These are phyloP conservation scores for Candida parachauliodes DNA, from an alignment of 805 yeast genomes.

Conservation along the genomic window DNA sequence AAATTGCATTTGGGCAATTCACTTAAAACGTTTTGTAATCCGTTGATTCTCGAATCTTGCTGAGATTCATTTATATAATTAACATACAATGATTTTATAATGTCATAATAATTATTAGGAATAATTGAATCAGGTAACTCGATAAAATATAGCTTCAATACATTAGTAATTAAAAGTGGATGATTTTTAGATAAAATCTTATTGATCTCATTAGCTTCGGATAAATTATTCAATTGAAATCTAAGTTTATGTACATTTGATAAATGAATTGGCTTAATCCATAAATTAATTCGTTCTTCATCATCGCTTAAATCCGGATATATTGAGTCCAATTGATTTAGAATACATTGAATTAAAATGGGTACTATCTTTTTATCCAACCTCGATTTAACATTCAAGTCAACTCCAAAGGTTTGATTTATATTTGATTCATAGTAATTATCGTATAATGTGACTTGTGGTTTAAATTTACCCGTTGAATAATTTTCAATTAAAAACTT, in stretches of 20 bases:
- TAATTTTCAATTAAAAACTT: conserved; percentile 62
- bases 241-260: conserved; percentile 60
- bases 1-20: conserved; percentile 68
- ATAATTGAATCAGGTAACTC: conserved; percentile 79
- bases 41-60: conserved; percentile 47
- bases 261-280: conserved; percentile 67
- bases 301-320: conserved; percentile 73
- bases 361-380: conserved; percentile 75
- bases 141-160: conserved; percentile 66
- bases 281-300: conserved; percentile 58
- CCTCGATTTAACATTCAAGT: conserved; percentile 64
- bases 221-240: conserved; percentile 42
- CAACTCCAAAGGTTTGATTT: conserved; percentile 75
- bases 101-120: conserved; percentile 60
- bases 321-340: conserved; percentile 62
- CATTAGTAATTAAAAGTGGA: conserved; percentile 63
- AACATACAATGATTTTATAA: conserved; percentile 61
- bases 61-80: conserved; percentile 42
- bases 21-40: conserved; percentile 61
- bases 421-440: conserved; percentile 72
- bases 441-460: conserved; percentile 70
- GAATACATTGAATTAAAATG: conserved; percentile 54
- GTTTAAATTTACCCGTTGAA: conserved; percentile 71
- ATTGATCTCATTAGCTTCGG: conserved; percentile 25
- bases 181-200: conserved; percentile 35